A percentile compares a stretch with the other conserved stretches of the same genome.
Conservation (phyloP, 306 rosid genomes). For the Crotalaria pallida region DNA sequence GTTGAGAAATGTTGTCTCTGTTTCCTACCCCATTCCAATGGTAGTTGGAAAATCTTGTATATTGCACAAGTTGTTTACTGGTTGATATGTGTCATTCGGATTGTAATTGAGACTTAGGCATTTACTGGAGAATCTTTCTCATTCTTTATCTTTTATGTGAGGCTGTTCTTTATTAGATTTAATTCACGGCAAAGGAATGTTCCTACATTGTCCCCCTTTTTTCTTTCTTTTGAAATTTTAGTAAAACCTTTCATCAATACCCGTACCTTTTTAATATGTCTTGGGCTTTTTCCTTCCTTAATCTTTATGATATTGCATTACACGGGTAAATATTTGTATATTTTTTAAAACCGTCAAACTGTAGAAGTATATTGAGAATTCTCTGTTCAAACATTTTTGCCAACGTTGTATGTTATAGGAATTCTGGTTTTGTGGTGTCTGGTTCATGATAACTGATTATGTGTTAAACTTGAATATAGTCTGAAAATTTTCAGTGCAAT, state of each 20-base stretch:
- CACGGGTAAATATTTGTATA: not conserved
- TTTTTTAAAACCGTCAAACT: not conserved
- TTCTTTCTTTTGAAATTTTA: not conserved
- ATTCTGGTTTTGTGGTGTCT: conserved; percentile 15
- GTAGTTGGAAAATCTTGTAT: conserved; percentile 12
- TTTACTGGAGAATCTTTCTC: not conserved
- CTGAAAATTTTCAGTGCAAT: conserved; percentile 5
- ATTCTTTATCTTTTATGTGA: not conserved
- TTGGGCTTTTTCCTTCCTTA: not conserved
- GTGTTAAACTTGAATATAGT: conserved; percentile 15
- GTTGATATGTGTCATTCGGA: conserved; percentile 10
- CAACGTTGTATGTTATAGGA: not conserved
- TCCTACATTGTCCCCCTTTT: not conserved
- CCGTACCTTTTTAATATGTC: not conserved
- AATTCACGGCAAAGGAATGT: not conserved
- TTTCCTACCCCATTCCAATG: conserved; percentile 7
- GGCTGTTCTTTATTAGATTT: conserved; percentile 2
- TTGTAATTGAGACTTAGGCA: not conserved
- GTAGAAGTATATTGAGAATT: not conserved
- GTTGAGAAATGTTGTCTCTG: conserved; percentile 25
- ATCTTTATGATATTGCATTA: conserved; percentile 12
- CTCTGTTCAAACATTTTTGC: not conserved
- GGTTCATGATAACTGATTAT: conserved; percentile 17
- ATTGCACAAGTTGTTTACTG: conserved; percentile 1
- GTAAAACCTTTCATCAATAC: not conserved